Evolutionary conservation across 2,329 filamentous ascomycete genomes (phyloP), one percentile per base, ranked within the genome.

Genomic region (Amesomyces nigricolor): DNA sequence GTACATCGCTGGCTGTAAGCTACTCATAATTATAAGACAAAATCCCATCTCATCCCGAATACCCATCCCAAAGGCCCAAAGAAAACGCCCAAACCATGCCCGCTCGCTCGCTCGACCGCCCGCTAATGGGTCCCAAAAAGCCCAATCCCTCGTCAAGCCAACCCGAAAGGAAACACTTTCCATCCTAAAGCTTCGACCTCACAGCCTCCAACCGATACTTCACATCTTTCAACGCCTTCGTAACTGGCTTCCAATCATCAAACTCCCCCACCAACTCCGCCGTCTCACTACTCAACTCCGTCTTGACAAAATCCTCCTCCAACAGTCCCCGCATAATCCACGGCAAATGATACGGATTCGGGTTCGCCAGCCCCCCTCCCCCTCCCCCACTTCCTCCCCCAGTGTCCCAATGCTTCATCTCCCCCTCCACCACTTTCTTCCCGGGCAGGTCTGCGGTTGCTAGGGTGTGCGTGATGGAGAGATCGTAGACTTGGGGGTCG

Each of bases 281-380:
- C 6, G 89, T 90, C 72, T 99, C 94, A 1, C 78, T 73, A 32
- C 82, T 82, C 16, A 95, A 73, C 67, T 95, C 88, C 19, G 83
- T 88, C 69, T 88, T 91, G 22, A 97, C 92, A 65, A 90, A 84
- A 16, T 94, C 87, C 69, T 99, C 94, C 68, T 97, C 94, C 2
- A 99, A 73, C 55, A 99, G 74, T 0, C 94, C 94, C 7, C 94
- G 83, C 85, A 99, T 94, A 37, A 94, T 92, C 86, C 95, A 99
- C 0, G 94, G 94, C 13, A 99, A 75, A 53, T 94, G 86, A 66
- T 92, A 97, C 0, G 92, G 92, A 65, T 96, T 97, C 14, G 85
- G 74, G 55, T 80, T 78, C 0, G 72, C 66, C 29, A 82, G 63
- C 60, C 30, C 26, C 1, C 39, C 5, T 7, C 13, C 3, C 38